Percentiles rank a stretch among this genome's conserved stretches.
These are phyloP conservation scores for Cutaneotrichosporon cavernicola DNA, from an alignment of 1,284 basidiomycete genomes.

Conservation along the genomic window DNA sequence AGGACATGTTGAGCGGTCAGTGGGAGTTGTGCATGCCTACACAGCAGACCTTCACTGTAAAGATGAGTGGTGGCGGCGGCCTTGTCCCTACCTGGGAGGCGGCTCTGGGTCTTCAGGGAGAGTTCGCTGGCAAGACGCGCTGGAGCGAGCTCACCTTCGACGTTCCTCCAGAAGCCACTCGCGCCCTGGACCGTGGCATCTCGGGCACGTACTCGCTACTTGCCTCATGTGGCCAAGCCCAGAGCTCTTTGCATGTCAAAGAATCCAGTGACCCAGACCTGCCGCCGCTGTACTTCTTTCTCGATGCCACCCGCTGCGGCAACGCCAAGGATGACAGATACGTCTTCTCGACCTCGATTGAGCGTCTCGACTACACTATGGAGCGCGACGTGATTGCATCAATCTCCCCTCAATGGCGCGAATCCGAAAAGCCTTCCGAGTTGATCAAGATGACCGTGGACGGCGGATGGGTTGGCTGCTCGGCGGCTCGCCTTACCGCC, in stretches of 20 bases:
- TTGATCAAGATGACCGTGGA: slow-evolving; percentile 61
- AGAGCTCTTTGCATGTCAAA: slow-evolving; percentile 71
- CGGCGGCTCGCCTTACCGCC: slow-evolving; percentile 38
- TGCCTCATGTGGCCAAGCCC: slow-evolving; percentile 85
- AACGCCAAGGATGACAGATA: slow-evolving; percentile 70
- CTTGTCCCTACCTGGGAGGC: slow-evolving; percentile 81
- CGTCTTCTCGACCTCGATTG: slow-evolving; percentile 74
- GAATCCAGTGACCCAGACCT: slow-evolving; percentile 52
- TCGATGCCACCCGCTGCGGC: slow-evolving; percentile 79
- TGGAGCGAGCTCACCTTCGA: slow-evolving; percentile 67
- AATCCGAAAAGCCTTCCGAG: slow-evolving; percentile 60
- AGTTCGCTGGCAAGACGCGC: slow-evolving; percentile 66
- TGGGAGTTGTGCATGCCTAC: slow-evolving; percentile 84
- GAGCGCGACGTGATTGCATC: slow-evolving; percentile 70
- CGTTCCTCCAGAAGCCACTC: slow-evolving; percentile 58
- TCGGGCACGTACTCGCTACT: slow-evolving; percentile 75
- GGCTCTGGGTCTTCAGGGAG: slow-evolving; percentile 71
- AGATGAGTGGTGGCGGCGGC: slow-evolving; percentile 66
- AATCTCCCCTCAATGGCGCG: slow-evolving; percentile 72
- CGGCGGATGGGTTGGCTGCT: slow-evolving; percentile 60
- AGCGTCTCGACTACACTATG: slow-evolving; percentile 76
- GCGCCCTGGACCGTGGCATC: slow-evolving; percentile 72
- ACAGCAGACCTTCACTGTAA: slow-evolving; percentile 60
- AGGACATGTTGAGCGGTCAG: slow-evolving; percentile 63
- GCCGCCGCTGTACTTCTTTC: slow-evolving; percentile 73